A percentile compares a stretch with the other conserved stretches of the same genome.
Evolutionary conservation across 73 alveolate species (phyloP).

Genomic region (Stentor roeselii): DNA sequence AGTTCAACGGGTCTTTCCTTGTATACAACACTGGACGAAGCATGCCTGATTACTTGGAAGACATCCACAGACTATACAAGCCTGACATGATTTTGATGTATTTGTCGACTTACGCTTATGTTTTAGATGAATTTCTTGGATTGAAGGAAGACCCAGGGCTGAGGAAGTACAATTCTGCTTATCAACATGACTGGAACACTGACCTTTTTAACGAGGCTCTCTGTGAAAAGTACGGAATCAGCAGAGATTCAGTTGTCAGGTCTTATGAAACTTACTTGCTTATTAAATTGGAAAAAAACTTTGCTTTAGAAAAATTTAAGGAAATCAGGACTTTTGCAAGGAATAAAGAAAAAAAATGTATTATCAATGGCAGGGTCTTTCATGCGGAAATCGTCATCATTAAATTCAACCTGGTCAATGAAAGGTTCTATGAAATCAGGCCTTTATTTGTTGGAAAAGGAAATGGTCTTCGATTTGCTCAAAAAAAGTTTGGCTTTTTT

Average conservation of each 20-base stretch:
- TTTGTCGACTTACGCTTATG: neutral
- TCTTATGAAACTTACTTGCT: too few species aligned
- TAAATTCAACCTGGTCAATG: neutral
- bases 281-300: too few species aligned
- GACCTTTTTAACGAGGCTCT: too few species aligned
- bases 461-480: neutral
- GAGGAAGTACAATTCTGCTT: too few species aligned
- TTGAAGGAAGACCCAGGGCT: neutral
- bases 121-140: neutral
- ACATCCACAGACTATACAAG: neutral
- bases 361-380: neutral
- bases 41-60: neutral
- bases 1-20: neutral
- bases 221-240: neutral
- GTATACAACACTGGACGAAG: constrained; percentile 20
- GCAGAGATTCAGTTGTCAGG: neutral
- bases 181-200: neutral
- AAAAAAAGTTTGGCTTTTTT: neutral
- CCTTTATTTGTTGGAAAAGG: neutral
- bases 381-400: neutral
- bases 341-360: neutral
- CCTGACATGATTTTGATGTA: neutral
- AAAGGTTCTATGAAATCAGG: neutral
- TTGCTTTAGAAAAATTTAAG: too few species aligned
- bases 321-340: neutral